phyloP scores from a whole-genome alignment of 176 grass and related monocot genomes.

The Puccinellia tenuiflora region DNA sequence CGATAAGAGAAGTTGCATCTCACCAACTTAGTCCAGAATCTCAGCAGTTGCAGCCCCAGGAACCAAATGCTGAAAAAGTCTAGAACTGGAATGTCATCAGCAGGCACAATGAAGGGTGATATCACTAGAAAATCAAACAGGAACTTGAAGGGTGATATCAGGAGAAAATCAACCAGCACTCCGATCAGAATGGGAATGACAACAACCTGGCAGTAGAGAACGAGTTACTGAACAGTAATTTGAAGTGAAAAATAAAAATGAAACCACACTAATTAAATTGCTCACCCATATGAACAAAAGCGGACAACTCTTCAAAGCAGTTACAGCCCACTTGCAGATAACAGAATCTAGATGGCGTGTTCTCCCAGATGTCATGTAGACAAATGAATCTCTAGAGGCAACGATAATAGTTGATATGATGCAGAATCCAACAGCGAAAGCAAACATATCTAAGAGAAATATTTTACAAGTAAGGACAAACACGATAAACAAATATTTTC shows the following conservation, averaged over 20 bases:
- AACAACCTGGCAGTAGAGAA: conserved; percentile 31
- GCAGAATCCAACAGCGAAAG: conserved; percentile 37
- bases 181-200: conserved; percentile 47
- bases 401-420: conserved; percentile 34
- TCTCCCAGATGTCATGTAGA: conserved; percentile 28
- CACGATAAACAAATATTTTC: background rate
- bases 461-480: conserved; percentile 6
- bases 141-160: conserved; percentile 30
- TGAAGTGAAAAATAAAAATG: conserved; percentile 9
- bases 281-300: conserved; percentile 48
- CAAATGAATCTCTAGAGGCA: conserved; percentile 23
- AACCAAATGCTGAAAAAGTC: conserved; percentile 37
- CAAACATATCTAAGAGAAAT: conserved; percentile 44
- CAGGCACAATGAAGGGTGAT: conserved; percentile 23
- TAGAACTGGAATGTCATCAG: conserved; percentile 33
- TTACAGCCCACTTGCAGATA: conserved; percentile 32
- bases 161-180: conserved; percentile 37
- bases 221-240: conserved; percentile 3
- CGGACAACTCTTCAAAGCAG: conserved; percentile 31
- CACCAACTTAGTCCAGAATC: conserved; percentile 50
- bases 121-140: conserved; percentile 34
- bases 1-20: conserved; percentile 4
- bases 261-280: conserved; percentile 3
- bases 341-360: conserved; percentile 16
- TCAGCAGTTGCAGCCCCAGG: conserved; percentile 31